Percentiles rank a stretch among this genome's conserved stretches.
Conservation (phyloP, 371 early-diverging fungal genomes). For the Rhizopus delemar region DNA sequence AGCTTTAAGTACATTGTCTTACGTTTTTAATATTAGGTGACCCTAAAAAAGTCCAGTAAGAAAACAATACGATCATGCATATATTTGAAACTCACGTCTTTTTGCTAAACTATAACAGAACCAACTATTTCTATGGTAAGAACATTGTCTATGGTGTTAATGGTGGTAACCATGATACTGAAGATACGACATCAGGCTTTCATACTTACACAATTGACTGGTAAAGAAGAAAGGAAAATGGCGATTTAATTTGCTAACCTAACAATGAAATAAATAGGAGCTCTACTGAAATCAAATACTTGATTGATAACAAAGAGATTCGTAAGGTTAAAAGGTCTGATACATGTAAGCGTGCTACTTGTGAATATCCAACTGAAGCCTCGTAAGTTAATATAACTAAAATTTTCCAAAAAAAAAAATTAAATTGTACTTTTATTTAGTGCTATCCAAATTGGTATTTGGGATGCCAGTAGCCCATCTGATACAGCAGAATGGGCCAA, state of each 20-base stretch:
- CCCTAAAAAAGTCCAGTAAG: conserved; percentile 48
- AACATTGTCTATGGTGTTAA: conserved; percentile 36
- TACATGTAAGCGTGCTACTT: conserved; percentile 21
- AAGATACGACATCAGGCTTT: conserved; percentile 28
- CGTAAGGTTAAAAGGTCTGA: conserved; percentile 29
- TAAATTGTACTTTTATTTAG: conserved; percentile 26
- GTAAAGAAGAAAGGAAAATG: conserved; percentile 10
- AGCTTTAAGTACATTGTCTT: no score
- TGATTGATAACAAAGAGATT: conserved; percentile 41
- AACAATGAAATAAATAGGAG: conserved; percentile 14
- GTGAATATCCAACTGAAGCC: conserved; percentile 36
- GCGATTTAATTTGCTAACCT: neutral
- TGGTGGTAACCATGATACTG: conserved; percentile 8
- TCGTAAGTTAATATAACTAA: conserved; percentile 24
- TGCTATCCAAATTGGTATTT: conserved; percentile 51
- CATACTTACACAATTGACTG: conserved; percentile 58
- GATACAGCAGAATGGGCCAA: conserved; percentile 47
- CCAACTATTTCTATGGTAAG: conserved; percentile 55
- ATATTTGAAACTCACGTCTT: neutral
- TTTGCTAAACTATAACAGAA: conserved; percentile 11
- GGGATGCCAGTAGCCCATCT: conserved; percentile 53
- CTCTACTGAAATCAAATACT: conserved; percentile 50
- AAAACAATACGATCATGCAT: neutral
- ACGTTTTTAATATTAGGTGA: conserved; percentile 3
- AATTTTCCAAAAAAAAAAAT: neutral